Conservation (phyloP, 2,329 filamentous ascomycete genomes). For the Aspergillus alliaceus region DNA sequence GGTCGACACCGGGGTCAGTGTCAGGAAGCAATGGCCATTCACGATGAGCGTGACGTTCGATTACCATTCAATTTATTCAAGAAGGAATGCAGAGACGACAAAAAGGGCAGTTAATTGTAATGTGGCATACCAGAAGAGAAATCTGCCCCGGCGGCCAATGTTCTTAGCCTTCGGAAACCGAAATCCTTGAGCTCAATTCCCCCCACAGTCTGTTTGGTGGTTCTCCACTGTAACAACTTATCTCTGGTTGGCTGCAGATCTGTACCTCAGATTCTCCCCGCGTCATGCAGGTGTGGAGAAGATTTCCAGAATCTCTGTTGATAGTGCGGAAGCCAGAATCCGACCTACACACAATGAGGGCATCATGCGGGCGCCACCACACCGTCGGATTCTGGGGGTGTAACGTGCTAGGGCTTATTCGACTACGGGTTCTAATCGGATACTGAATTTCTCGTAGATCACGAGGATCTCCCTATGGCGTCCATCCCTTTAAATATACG, state of each 20-base stretch:
- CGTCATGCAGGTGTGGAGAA: slow-evolving; percentile 6
- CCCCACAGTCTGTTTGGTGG: slow-evolving; percentile 2
- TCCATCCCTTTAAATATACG: slow-evolving; percentile 7
- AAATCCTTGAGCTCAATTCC: slow-evolving; percentile 17
- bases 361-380: not conserved
- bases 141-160: not conserved
- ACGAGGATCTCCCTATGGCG: not conserved
- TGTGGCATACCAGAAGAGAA: not conserved
- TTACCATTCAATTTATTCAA: not conserved
- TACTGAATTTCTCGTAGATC: not conserved
- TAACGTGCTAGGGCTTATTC: not conserved
- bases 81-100: not conserved
- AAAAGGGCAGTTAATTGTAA: not conserved
- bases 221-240: not conserved
- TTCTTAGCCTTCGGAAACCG: slow-evolving; percentile 24
- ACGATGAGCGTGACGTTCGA: not conserved
- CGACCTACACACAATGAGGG: slow-evolving; percentile 14
- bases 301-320: slow-evolving; percentile 10
- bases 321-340: slow-evolving; percentile 33
- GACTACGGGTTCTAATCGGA: not conserved
- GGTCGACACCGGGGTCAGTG: not conserved
- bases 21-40: not conserved
- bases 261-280: slow-evolving; percentile 5
- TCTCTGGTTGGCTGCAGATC: slow-evolving; percentile 9
- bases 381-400: slow-evolving; percentile 1